A percentile compares a stretch with the other conserved stretches of the same genome.
These are phyloP conservation scores for Fusarium euwallaceae DNA, from an alignment of 2,329 filamentous ascomycete genomes.

Conservation along the genomic window DNA sequence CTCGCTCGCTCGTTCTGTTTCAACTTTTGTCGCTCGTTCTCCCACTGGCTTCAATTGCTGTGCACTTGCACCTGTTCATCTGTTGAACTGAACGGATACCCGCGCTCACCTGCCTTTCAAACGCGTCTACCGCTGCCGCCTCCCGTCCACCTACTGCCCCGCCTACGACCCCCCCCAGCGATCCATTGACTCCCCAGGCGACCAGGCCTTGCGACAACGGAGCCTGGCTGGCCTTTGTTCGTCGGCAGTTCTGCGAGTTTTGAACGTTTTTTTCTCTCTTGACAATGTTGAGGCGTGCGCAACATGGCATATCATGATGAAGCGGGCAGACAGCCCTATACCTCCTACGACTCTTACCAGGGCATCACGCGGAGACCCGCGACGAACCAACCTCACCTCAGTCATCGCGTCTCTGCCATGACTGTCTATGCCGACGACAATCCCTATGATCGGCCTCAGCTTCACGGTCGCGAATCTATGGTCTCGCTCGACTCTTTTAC, in stretches of 20 bases:
- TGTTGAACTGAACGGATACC: conserved; percentile 5
- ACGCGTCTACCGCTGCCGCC: not conserved
- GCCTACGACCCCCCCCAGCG: conserved; percentile 13
- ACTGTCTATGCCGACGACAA: conserved; percentile 50
- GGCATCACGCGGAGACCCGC: conserved; percentile 17
- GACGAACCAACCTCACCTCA: conserved; percentile 40
- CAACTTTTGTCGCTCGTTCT: conserved; percentile 15
- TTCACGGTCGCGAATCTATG: conserved; percentile 55
- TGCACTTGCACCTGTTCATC: conserved; percentile 3
- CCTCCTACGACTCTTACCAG: conserved; percentile 36
- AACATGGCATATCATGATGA: conserved; percentile 51
- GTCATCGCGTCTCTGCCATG: conserved; percentile 52
- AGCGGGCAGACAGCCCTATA: conserved; percentile 47
- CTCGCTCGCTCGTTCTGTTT: not conserved
- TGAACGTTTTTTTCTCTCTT: conserved; percentile 3
- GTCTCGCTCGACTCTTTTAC: conserved; percentile 55
- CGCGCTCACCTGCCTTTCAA: not conserved
- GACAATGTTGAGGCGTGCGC: conserved; percentile 40
- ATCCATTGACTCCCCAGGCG: not conserved
- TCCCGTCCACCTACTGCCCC: conserved; percentile 19
- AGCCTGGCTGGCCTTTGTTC: not conserved
- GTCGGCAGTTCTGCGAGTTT: not conserved
- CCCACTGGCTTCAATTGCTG: conserved; percentile 5
- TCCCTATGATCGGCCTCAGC: conserved; percentile 46
- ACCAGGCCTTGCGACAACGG: conserved; percentile 2